A percentile compares a stretch with the other conserved stretches of the same genome.
phyloP scores from a whole-genome alignment of 345 rosid genomes.

The Syzygium aromaticum region DNA sequence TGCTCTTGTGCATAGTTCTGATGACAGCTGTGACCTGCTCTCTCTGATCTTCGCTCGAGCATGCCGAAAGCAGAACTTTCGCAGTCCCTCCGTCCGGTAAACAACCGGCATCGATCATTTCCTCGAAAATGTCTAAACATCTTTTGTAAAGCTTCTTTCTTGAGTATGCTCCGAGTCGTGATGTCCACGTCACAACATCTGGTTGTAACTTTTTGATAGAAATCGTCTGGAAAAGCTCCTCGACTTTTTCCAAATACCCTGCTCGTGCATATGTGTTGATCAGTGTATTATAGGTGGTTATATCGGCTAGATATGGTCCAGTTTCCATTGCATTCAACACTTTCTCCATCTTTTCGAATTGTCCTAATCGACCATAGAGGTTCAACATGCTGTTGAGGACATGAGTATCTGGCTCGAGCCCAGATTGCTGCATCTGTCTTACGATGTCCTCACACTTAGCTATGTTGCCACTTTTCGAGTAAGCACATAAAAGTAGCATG shows the following conservation, averaged over 20 bases:
- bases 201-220: constrained; percentile 33
- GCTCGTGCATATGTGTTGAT: constrained; percentile 72
- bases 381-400: constrained; percentile 80
- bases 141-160: constrained; percentile 64
- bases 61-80: constrained; percentile 72
- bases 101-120: constrained; percentile 84
- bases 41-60: constrained; percentile 65
- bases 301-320: constrained; percentile 45
- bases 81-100: constrained; percentile 85
- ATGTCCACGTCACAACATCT: constrained; percentile 93
- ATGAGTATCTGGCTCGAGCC: constrained; percentile 70
- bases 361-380: constrained; percentile 74
- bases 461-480: constrained; percentile 55
- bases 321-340: constrained; percentile 52
- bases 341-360: constrained; percentile 68
- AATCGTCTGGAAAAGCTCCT: constrained; percentile 41
- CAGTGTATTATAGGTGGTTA: constrained; percentile 82
- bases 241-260: constrained; percentile 65
- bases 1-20: constrained; percentile 68
- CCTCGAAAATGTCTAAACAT: constrained; percentile 77
- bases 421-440: constrained; percentile 59
- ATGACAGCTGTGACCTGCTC: constrained; percentile 69
- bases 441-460: constrained; percentile 69
- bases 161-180: constrained; percentile 69
- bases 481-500: constrained; percentile 84